Percentiles rank a stretch among this genome's conserved stretches.
Conservation (phyloP, 2,329 filamentous ascomycete genomes). For the Hypoxylon sp. region DNA sequence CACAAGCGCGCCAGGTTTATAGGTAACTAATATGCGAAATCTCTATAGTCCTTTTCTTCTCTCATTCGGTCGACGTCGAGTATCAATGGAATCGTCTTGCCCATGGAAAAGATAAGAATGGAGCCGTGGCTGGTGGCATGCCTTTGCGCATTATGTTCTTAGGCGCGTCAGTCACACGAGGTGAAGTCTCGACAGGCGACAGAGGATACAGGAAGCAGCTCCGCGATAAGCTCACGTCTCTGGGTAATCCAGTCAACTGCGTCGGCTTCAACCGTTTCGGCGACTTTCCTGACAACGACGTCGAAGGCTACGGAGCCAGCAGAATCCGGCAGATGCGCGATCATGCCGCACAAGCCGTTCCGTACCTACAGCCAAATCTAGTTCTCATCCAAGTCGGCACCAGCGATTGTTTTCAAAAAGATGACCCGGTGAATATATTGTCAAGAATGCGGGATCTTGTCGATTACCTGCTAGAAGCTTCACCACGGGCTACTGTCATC, state of each 20-base stretch:
- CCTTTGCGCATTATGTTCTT: conserved; percentile 49
- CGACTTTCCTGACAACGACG: conserved; percentile 49
- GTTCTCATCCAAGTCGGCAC: conserved; percentile 49
- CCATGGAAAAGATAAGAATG: conserved; percentile 16
- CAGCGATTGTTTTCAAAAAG: conserved; percentile 49
- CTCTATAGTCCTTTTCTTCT: conserved; percentile 35
- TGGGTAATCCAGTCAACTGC: conserved; percentile 48
- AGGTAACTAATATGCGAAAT: conserved; percentile 20
- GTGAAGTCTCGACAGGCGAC: conserved; percentile 46
- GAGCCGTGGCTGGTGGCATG: conserved; percentile 41
- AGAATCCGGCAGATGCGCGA: conserved; percentile 45
- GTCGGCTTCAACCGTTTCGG: conserved; percentile 51
- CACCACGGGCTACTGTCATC: conserved; percentile 45
- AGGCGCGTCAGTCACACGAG: conserved; percentile 46
- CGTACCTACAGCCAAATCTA: conserved; percentile 48
- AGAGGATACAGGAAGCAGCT: conserved; percentile 49
- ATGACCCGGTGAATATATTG: conserved; percentile 42
- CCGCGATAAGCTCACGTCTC: conserved; percentile 45
- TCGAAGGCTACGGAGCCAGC: conserved; percentile 46
- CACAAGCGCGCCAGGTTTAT: not conserved
- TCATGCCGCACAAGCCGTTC: conserved; percentile 45
- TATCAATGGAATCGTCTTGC: conserved; percentile 36
- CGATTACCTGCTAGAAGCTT: conserved; percentile 43
- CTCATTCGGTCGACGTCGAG: conserved; percentile 40
- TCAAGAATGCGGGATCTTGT: conserved; percentile 44